Conservation (phyloP, 495 filamentous ascomycete species). For the Penicillium alfredii region DNA sequence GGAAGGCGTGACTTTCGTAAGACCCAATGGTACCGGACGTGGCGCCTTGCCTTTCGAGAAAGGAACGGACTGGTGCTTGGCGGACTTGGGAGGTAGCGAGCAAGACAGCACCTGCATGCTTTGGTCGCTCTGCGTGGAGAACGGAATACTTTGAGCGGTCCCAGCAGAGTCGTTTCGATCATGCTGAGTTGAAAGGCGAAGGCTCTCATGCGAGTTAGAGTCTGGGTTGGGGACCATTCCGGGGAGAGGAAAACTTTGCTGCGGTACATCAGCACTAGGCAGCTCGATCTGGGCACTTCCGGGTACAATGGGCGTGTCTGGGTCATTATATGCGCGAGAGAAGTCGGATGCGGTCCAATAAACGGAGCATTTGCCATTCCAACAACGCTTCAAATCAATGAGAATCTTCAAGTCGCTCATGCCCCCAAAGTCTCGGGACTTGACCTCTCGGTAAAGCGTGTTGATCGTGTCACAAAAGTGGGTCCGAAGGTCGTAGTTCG, state of each 20-base stretch:
- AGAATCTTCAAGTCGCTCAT: conserved; percentile 85
- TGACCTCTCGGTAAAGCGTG: conserved; percentile 59
- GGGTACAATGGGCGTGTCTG: conserved; percentile 66
- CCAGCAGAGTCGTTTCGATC: conserved; percentile 41
- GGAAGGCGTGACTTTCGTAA: conserved; percentile 14
- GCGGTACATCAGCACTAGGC: conserved; percentile 11
- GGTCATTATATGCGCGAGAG: conserved; percentile 45
- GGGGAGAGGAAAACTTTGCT: conserved; percentile 5
- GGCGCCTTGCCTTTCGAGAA: conserved; percentile 46
- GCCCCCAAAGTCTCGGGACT: conserved; percentile 44
- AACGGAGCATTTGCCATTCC: conserved; percentile 81
- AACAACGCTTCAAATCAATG: conserved; percentile 92
- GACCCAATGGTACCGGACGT: conserved; percentile 53
- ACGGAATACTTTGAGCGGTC: conserved; percentile 40
- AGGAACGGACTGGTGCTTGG: conserved; percentile 41
- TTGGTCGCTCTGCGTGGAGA: conserved; percentile 47
- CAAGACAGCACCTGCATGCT: conserved; percentile 71
- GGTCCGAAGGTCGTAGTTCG: conserved; percentile 69
- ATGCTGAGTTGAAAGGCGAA: conserved; percentile 25
- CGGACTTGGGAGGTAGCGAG: conserved; percentile 65
- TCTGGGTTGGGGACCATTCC: conserved; percentile 5
- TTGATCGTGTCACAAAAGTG: conserved; percentile 83
- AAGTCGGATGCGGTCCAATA: conserved; percentile 77
- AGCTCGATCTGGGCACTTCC: conserved; percentile 50
- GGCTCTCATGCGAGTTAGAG: conserved; percentile 28